A percentile compares a stretch with the other conserved stretches of the same genome.
These are phyloP conservation scores for Clarireedia monteithiana DNA, from an alignment of 2,329 filamentous ascomycete species.

Conservation along the genomic window DNA sequence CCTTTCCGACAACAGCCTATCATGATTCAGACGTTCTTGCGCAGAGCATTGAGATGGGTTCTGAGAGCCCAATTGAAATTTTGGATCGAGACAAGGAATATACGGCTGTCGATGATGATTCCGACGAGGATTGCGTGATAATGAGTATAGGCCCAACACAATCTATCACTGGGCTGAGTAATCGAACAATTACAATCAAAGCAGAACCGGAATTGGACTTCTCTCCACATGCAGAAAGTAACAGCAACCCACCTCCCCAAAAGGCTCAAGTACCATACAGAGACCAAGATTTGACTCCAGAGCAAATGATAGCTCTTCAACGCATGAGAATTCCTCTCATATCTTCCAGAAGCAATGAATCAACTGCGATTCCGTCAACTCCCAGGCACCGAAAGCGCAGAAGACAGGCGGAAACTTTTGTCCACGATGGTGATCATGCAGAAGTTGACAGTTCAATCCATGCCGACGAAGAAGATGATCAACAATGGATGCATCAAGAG, in stretches of 20 bases:
- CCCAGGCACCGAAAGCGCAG: background rate
- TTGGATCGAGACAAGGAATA: too few relatives aligned
- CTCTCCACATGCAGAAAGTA: too few relatives aligned
- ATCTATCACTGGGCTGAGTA: background rate
- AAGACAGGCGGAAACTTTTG: background rate
- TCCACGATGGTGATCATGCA: background rate
- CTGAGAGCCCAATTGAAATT: too few relatives aligned
- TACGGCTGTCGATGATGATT: background rate
- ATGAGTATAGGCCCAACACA: background rate
- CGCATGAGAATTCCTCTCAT: background rate
- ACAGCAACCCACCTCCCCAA: too few relatives aligned
- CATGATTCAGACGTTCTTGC: too few relatives aligned
- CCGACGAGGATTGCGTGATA: conserved; percentile 1
- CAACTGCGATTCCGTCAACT: background rate
- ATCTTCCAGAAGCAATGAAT: background rate
- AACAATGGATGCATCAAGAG: conserved; percentile 1
- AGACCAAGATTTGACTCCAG: too few relatives aligned
- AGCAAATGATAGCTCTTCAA: conserved; percentile 6
- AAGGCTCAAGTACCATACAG: too few relatives aligned
- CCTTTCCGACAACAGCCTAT: too few relatives aligned
- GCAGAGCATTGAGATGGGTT: too few relatives aligned
- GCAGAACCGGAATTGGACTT: background rate
- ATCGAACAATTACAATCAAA: background rate
- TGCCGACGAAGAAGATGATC: background rate
- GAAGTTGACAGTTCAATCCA: conserved; percentile 5